Evolutionary conservation across 192 early-diverging fungal genomes (phyloP).

Genomic region (Coemansia nantahalensis): DNA sequence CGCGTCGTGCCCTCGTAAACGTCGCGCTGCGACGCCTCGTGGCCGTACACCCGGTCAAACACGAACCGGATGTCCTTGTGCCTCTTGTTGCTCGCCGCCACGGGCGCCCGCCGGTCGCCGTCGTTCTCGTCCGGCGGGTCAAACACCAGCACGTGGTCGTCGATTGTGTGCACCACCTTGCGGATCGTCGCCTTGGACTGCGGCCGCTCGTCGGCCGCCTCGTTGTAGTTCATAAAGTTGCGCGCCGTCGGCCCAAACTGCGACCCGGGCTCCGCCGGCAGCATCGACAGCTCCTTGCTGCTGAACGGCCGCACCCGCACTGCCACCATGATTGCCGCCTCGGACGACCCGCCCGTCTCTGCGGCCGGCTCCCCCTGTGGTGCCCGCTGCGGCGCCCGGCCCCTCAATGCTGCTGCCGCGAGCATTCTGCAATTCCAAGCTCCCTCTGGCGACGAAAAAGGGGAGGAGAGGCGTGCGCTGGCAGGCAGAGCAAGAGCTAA

Average conservation of each 20-base stretch:
- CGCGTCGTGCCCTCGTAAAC: constrained; percentile 68
- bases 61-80: constrained; percentile 70
- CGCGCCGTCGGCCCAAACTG: constrained; percentile 52
- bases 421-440: too few species aligned
- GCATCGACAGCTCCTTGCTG: constrained; percentile 45
- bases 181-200: constrained; percentile 20
- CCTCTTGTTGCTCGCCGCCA: constrained; percentile 58
- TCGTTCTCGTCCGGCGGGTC: constrained; percentile 65
- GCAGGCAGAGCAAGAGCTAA: too few species aligned
- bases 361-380: too few species aligned
- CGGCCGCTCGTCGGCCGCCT: constrained; percentile 9
- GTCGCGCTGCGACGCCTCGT: constrained; percentile 66
- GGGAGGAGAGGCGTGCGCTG: too few species aligned
- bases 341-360: constrained; percentile 3
- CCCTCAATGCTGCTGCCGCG: too few species aligned
- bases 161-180: constrained; percentile 61
- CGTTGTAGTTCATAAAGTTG: constrained; percentile 45
- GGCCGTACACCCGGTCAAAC: constrained; percentile 77
- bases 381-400: too few species aligned
- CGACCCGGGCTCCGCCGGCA: constrained; percentile 36
- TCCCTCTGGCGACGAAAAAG: too few species aligned
- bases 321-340: constrained; percentile 50
- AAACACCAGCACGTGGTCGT: constrained; percentile 70
- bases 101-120: constrained; percentile 39
- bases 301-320: constrained; percentile 64